Conservation (phyloP, 2,329 filamentous ascomycete species). For the Amylocarpus encephaloides region DNA sequence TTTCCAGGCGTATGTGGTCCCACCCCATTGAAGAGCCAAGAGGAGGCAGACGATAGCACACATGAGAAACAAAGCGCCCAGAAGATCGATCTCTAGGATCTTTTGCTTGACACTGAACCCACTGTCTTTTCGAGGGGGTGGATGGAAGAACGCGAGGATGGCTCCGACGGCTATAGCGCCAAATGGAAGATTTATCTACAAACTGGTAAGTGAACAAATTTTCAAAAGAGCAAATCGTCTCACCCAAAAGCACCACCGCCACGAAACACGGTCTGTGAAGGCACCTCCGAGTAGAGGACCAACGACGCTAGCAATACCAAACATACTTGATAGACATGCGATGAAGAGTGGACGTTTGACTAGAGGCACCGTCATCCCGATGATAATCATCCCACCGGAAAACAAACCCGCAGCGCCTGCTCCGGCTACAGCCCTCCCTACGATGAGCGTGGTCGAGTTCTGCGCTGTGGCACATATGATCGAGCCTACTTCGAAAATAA, state of each 20-base stretch:
- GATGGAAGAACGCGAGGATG: slow-evolving; percentile 39
- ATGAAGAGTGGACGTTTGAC: slow-evolving; percentile 30
- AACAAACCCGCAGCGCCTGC: slow-evolving; percentile 31
- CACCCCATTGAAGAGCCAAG: slow-evolving; percentile 44
- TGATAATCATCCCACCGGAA: slow-evolving; percentile 32
- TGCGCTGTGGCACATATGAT: slow-evolving; percentile 32
- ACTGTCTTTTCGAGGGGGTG: slow-evolving; percentile 30
- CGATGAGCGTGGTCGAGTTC: slow-evolving; percentile 32
- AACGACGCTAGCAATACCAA: slow-evolving; percentile 30
- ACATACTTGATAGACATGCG: slow-evolving; percentile 30
- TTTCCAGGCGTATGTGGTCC: slow-evolving; percentile 39
- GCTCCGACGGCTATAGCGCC: slow-evolving; percentile 35
- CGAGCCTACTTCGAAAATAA: slow-evolving; percentile 34
- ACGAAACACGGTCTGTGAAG: slow-evolving; percentile 35
- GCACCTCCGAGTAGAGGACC: slow-evolving; percentile 35
- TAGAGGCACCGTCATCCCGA: slow-evolving; percentile 35
- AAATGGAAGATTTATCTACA: slow-evolving; percentile 38
- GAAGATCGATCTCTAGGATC: slow-evolving; percentile 42
- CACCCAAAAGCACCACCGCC: slow-evolving; percentile 38
- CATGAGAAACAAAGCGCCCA: slow-evolving; percentile 42
- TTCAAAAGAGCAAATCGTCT: slow-evolving; percentile 20
- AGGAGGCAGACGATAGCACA: slow-evolving; percentile 39
- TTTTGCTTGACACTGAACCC: slow-evolving; percentile 31
- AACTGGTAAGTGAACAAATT: slow-evolving; percentile 2
- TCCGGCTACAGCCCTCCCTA: slow-evolving; percentile 33